These are phyloP conservation scores for Termitomyces sp. DNA, from an alignment of 768 basidiomycete species.

Conservation along the genomic window DNA sequence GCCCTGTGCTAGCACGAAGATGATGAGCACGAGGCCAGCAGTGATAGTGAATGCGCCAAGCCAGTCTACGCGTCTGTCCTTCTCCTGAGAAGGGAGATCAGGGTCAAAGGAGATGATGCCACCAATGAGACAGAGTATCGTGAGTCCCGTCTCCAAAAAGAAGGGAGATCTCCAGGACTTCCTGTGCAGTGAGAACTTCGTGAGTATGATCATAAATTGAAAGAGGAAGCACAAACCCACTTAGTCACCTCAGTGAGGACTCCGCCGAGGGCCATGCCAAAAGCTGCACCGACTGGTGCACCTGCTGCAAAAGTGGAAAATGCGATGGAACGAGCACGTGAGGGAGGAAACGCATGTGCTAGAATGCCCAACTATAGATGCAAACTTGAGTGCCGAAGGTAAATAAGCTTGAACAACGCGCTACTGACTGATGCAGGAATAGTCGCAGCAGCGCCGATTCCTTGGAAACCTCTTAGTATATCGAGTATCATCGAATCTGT, in stretches of 20 bases:
- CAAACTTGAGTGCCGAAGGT: neutral
- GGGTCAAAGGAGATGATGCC: slow-evolving; percentile 57
- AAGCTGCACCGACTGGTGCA: slow-evolving; percentile 71
- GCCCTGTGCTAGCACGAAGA: slow-evolving; percentile 66
- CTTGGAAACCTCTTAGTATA: slow-evolving; percentile 73
- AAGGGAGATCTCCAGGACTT: slow-evolving; percentile 62
- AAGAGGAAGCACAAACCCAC: slow-evolving; percentile 20
- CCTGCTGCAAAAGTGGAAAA: slow-evolving; percentile 86
- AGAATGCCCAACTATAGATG: slow-evolving; percentile 66
- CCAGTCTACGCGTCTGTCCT: slow-evolving; percentile 61
- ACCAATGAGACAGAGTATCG: slow-evolving; percentile 42
- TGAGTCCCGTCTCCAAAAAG: slow-evolving; percentile 56
- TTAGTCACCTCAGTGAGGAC: slow-evolving; percentile 51
- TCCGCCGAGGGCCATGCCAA: slow-evolving; percentile 72
- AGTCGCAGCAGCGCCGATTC: slow-evolving; percentile 72
- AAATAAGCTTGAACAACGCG: slow-evolving; percentile 1
- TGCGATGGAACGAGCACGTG: slow-evolving; percentile 59
- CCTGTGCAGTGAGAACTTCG: slow-evolving; percentile 15
- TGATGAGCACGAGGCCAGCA: slow-evolving; percentile 56
- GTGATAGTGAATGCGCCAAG: slow-evolving; percentile 63
- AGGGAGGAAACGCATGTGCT: slow-evolving; percentile 71
- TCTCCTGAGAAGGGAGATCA: slow-evolving; percentile 41
- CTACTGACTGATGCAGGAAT: slow-evolving; percentile 63
- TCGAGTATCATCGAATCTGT: slow-evolving; percentile 57
- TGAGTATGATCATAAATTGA: neutral